Conservation (phyloP, 2,329 filamentous ascomycete species). For the Ophiocordyceps robertsii region DNA sequence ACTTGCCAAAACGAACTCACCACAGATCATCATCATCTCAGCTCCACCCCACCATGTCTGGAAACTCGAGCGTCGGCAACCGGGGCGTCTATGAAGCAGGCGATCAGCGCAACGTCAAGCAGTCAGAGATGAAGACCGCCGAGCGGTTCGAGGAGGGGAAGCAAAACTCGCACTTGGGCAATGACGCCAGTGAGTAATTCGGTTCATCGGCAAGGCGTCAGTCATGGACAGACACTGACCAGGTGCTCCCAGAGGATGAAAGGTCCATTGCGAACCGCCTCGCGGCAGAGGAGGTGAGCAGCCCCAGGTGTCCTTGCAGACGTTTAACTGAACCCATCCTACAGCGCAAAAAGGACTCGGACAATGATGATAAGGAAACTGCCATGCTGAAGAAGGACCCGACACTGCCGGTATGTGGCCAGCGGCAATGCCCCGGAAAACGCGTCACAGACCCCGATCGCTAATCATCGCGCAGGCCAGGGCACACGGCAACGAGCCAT, state of each 20-base stretch:
- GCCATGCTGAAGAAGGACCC: constrained; percentile 42
- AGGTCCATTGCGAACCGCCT: constrained; percentile 60
- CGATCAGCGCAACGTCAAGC: constrained; percentile 56
- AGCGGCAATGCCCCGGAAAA: background rate
- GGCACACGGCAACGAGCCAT: constrained; percentile 60
- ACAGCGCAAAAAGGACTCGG: constrained; percentile 25
- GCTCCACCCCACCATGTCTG: constrained; percentile 14
- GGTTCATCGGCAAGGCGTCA: background rate
- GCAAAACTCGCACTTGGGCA: constrained; percentile 50
- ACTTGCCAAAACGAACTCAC: background rate
- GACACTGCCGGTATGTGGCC: constrained; percentile 36
- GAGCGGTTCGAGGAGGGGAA: constrained; percentile 61
- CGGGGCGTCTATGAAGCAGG: constrained; percentile 57
- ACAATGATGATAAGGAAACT: constrained; percentile 27
- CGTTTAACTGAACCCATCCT: constrained; percentile 5
- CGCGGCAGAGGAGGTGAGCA: constrained; percentile 44
- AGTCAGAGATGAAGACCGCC: constrained; percentile 33
- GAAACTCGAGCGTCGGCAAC: constrained; percentile 53
- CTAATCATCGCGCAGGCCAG: constrained; percentile 31
- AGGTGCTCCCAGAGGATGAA: constrained; percentile 43
- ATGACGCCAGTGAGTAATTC: constrained; percentile 53
- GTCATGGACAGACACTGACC: background rate
- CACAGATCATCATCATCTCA: background rate
- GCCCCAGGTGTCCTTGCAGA: background rate
- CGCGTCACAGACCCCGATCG: background rate